These are phyloP conservation scores for Bipolaris gigantea DNA, from an alignment of 2,329 filamentous ascomycete species.

Conservation along the genomic window DNA sequence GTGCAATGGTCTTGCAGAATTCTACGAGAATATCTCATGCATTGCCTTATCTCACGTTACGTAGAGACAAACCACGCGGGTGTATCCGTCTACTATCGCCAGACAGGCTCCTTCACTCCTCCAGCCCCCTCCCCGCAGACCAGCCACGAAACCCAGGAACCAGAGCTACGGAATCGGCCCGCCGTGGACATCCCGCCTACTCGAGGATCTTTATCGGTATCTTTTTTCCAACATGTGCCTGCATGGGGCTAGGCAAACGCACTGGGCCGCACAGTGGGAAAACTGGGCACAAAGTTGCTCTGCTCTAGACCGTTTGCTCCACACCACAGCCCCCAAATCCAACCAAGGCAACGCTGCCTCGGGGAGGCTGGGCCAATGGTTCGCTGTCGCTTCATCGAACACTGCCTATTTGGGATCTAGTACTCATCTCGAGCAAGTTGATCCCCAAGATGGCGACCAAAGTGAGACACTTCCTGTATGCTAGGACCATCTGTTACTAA, in stretches of 20 bases:
- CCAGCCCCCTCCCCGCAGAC: no score
- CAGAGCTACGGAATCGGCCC: neutral
- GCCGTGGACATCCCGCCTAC: neutral
- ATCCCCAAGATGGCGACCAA: neutral
- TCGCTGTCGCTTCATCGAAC: neutral
- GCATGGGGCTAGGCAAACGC: neutral
- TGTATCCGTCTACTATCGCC: no score
- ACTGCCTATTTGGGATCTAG: neutral
- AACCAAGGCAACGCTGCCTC: neutral
- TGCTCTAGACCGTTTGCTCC: neutral
- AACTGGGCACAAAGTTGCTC: neutral
- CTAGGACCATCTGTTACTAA: neutral
- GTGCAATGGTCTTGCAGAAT: no score
- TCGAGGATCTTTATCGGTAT: neutral
- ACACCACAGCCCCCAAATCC: neutral
- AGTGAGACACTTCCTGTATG: neutral
- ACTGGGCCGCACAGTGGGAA: constrained; percentile 2
- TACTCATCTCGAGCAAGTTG: neutral
- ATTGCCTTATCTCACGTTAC: no score
- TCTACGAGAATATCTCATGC: no score
- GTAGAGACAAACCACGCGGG: no score
- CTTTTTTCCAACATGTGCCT: neutral
- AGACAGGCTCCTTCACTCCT: no score
- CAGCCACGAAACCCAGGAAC: neutral
- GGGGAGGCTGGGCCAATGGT: constrained; percentile 3